Percentiles rank a stretch among this genome's conserved stretches.
These are phyloP conservation scores for Achaetomiella virescens DNA, from an alignment of 495 filamentous ascomycete genomes.

Conservation along the genomic window DNA sequence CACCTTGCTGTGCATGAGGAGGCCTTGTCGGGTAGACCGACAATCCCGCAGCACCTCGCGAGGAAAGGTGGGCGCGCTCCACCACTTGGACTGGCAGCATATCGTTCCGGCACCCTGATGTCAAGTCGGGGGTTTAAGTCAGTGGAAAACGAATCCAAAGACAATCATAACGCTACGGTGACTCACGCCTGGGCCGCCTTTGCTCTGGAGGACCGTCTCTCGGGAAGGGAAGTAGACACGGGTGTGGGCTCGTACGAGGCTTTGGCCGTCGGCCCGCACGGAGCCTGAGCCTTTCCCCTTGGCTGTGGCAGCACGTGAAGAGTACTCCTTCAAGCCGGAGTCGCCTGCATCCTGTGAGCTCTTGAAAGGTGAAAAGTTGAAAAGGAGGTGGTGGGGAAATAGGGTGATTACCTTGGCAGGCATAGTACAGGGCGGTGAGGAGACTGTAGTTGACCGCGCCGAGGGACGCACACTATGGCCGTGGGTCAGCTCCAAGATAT, in stretches of 20 bases:
- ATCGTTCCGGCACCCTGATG: constrained; percentile 66
- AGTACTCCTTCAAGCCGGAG: constrained; percentile 51
- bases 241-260: constrained; percentile 46
- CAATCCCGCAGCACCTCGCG: constrained; percentile 66
- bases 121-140: neutral
- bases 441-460: constrained; percentile 66
- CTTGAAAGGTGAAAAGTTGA: neutral
- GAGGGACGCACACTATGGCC: constrained; percentile 62
- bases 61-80: constrained; percentile 60
- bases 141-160: neutral
- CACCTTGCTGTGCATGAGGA: constrained; percentile 89
- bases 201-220: constrained; percentile 61
- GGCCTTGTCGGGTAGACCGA: constrained; percentile 53
- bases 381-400: neutral
- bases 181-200: constrained; percentile 47
- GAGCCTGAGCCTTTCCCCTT: constrained; percentile 29
- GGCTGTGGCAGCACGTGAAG: constrained; percentile 33
- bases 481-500: neutral
- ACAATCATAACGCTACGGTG: neutral
- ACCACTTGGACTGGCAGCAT: constrained; percentile 67
- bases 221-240: constrained; percentile 79
- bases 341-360: constrained; percentile 41
- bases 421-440: constrained; percentile 64
- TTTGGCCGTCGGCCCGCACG: constrained; percentile 22
- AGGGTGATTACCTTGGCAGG: constrained; percentile 56